Percentiles rank a stretch among this genome's conserved stretches.
These are phyloP conservation scores for Rhizomucor miehei DNA, from an alignment of 371 early-diverging fungal genomes.

Conservation along the genomic window DNA sequence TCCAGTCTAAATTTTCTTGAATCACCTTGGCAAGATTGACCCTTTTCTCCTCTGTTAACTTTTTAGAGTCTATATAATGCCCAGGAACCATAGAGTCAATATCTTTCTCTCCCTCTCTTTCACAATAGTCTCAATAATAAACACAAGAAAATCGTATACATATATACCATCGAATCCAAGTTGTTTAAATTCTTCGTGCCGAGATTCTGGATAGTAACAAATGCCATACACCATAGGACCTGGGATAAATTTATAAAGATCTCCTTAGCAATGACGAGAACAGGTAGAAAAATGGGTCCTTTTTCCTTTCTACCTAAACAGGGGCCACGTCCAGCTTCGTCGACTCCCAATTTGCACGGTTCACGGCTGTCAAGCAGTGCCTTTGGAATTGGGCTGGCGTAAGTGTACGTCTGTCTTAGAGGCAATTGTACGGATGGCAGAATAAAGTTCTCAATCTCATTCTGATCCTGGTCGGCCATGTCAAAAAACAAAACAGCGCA, in stretches of 20 bases:
- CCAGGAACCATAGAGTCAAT: no score
- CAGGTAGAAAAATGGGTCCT: no score
- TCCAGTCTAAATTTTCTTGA: slow-evolving; percentile 53
- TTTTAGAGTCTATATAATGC: slow-evolving; percentile 78
- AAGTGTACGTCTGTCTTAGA: slow-evolving; percentile 31
- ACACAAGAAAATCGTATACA: no score
- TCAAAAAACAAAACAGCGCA: neutral
- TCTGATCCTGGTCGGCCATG: neutral
- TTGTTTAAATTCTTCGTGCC: slow-evolving; percentile 58
- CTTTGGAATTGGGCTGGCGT: slow-evolving; percentile 30
- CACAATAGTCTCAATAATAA: neutral
- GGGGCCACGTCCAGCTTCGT: slow-evolving; percentile 99
- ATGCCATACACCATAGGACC: slow-evolving; percentile 97
- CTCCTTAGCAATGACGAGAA: no score
- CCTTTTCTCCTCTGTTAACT: slow-evolving; percentile 73
- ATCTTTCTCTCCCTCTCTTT: no score
- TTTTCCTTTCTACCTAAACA: slow-evolving; percentile 80
- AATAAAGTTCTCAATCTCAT: neutral
- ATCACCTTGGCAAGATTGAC: slow-evolving; percentile 67
- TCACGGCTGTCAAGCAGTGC: slow-evolving; percentile 27
- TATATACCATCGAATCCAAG: slow-evolving; percentile 80
- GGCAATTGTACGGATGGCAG: slow-evolving; percentile 44
- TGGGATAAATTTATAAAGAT: slow-evolving; percentile 13
- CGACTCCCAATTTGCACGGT: slow-evolving; percentile 90
- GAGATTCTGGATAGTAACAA: slow-evolving; percentile 70